Evolutionary conservation across 2,329 filamentous ascomycete species (phyloP).

Genomic region (Pestalotiopsis sp.): DNA sequence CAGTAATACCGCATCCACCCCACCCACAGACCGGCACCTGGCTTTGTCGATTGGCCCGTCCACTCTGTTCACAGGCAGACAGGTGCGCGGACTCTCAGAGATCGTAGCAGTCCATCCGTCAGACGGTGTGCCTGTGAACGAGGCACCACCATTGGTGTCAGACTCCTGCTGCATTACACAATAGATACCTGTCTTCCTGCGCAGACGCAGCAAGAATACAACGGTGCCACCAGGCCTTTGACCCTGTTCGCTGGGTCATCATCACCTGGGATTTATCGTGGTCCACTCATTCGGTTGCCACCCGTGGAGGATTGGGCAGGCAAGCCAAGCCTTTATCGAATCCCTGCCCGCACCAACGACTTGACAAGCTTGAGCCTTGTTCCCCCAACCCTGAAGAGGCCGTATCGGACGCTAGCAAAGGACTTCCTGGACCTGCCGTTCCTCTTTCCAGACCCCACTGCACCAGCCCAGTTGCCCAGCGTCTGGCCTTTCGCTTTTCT

Average conservation of each 20-base stretch:
- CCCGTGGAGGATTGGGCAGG: conserved; percentile 18
- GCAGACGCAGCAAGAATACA: conserved; percentile 9
- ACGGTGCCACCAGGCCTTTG: background rate
- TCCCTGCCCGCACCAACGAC: conserved; percentile 16
- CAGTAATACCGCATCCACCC: conserved; percentile 33
- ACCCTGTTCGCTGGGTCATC: background rate
- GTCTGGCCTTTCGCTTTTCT: conserved; percentile 32
- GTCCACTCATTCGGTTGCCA: conserved; percentile 17
- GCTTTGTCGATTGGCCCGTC: conserved; percentile 27
- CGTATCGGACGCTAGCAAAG: conserved; percentile 11
- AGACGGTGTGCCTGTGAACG: conserved; percentile 7
- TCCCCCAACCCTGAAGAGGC: conserved; percentile 15
- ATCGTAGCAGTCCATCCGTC: background rate
- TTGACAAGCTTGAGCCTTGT: conserved; percentile 17
- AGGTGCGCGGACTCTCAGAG: conserved; percentile 15
- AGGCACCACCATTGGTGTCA: conserved; percentile 3
- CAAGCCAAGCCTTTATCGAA: conserved; percentile 15
- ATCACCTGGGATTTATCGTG: conserved; percentile 7
- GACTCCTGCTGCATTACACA: background rate
- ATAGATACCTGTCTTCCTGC: background rate
- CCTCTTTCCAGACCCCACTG: conserved; percentile 25
- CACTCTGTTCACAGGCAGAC: conserved; percentile 9
- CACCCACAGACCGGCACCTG: conserved; percentile 20
- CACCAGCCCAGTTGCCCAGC: conserved; percentile 19
- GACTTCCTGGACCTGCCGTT: conserved; percentile 9